These are phyloP conservation scores for Stramenopiles sp. DNA, from an alignment of 352 stramenopile genomes.

Conservation along the genomic window DNA sequence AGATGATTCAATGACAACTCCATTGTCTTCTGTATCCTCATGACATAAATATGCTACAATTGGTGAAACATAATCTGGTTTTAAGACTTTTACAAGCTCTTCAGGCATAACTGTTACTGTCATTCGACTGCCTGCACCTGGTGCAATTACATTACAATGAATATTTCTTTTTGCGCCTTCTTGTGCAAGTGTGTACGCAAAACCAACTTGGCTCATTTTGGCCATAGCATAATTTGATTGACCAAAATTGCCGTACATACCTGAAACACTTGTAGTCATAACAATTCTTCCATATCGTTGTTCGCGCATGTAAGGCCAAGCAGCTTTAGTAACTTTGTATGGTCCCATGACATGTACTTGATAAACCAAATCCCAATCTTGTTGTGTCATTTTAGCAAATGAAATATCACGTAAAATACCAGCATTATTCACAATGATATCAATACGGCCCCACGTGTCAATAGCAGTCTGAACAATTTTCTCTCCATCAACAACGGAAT, in stretches of 20 bases:
- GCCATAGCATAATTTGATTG: constrained; percentile 60
- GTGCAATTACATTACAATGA: constrained; percentile 48
- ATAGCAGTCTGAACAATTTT: constrained; percentile 54
- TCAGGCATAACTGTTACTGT: constrained; percentile 44
- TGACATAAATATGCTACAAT: constrained; percentile 52
- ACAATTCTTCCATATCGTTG: constrained; percentile 57
- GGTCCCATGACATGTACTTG: constrained; percentile 54
- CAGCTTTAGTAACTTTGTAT: constrained; percentile 48
- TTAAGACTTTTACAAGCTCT: constrained; percentile 43
- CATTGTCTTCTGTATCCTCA: too few relatives aligned
- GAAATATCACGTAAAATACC: constrained; percentile 69
- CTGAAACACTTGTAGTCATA: constrained; percentile 48
- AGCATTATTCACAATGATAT: constrained; percentile 83
- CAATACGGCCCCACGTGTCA: constrained; percentile 53
- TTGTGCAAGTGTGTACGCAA: constrained; percentile 64
- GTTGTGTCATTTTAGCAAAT: constrained; percentile 53
- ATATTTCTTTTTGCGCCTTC: constrained; percentile 50
- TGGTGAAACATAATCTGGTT: constrained; percentile 45
- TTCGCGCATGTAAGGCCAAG: constrained; percentile 47
- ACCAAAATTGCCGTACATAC: constrained; percentile 62
- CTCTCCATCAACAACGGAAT: constrained; percentile 40
- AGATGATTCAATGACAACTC: too few relatives aligned
- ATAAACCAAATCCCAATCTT: constrained; percentile 54
- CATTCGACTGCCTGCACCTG: constrained; percentile 54
- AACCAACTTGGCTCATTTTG: constrained; percentile 71